Evolutionary conservation across 1,139 yeast genomes (phyloP), one percentile per base, ranked within the genome.

Genomic region (Arxiozyma bovina): DNA sequence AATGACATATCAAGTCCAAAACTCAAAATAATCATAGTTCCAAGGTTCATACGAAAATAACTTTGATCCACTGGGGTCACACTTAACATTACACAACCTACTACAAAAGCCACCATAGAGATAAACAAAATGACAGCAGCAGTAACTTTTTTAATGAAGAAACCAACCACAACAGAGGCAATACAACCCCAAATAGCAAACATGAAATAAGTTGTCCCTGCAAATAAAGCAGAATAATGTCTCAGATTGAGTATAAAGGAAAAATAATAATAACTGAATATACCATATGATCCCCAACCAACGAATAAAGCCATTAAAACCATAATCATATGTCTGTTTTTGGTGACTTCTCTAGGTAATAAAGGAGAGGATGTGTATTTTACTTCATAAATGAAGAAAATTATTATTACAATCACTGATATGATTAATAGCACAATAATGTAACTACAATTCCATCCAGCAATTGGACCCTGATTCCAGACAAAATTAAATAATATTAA

Each of bases 1-100:
- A 80, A 80, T 44, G 82, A 77, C 58, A 78, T 66, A 62, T 80
- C 84, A 83, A 80, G 79, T 1, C 82, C 84, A 76, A 81, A 79
- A 20, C 79, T 73, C 17, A 80, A 63, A 11, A 80, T 68, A 46
- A 78, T 67, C 75, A 76, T 74, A 56, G 73, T 78, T 6, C 80
- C 81, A 57, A 80, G 66, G 3, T 77, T 61, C 55, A 78, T 69
- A 27, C 71, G 67, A 70, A 74, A 80, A 58, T 72, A 80, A 0
- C 75, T 68, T 60, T 80, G 80, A 48, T 78, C 60, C 1, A 77
- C 74, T 0, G 83, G 82, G 54, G 77, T 76, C 0, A 74, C 68
- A 7, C 79, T 66, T n/a, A 80, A 69, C 73, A 79, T 74, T 4
- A 77, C 64, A 50, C 74, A 71, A 1, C 85, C 84, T 42, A 72